Percentiles rank a stretch among this genome's conserved stretches.
Conservation (phyloP, 2,329 filamentous ascomycete genomes). For the Purpureocillium lavendulum region DNA sequence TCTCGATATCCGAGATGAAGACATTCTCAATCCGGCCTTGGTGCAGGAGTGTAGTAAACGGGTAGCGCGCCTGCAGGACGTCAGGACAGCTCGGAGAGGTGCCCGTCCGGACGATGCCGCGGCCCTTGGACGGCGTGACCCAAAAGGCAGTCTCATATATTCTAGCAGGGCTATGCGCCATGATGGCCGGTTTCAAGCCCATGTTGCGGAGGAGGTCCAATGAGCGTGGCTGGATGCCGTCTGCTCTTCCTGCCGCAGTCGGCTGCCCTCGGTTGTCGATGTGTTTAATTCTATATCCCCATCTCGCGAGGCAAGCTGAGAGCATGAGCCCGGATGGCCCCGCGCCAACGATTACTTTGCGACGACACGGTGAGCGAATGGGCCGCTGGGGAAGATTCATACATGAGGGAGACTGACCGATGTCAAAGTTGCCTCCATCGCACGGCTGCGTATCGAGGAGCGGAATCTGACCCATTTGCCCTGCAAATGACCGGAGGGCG, state of each 20-base stretch:
- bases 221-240: conserved; percentile 86
- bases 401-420: no score
- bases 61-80: conserved; percentile 68
- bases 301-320: conserved; percentile 79
- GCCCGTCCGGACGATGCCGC: conserved; percentile 56
- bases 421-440: no score
- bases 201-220: conserved; percentile 82
- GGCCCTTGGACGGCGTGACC: conserved; percentile 47
- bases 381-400: no score
- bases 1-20: conserved; percentile 57
- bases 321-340: conserved; percentile 83
- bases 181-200: conserved; percentile 79
- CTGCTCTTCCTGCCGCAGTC: conserved; percentile 76
- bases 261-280: conserved; percentile 85
- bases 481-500: no score
- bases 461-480: no score
- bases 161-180: conserved; percentile 79
- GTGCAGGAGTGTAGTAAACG: conserved; percentile 62
- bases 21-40: conserved; percentile 65
- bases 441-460: no score
- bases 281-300: conserved; percentile 93
- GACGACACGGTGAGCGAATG: no score
- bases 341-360: conserved; percentile 74
- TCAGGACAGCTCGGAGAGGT: conserved; percentile 83
- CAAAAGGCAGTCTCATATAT: conserved; percentile 74